Conservation (phyloP, 371 early-diverging fungal species). For the Mucor plumbeus region DNA sequence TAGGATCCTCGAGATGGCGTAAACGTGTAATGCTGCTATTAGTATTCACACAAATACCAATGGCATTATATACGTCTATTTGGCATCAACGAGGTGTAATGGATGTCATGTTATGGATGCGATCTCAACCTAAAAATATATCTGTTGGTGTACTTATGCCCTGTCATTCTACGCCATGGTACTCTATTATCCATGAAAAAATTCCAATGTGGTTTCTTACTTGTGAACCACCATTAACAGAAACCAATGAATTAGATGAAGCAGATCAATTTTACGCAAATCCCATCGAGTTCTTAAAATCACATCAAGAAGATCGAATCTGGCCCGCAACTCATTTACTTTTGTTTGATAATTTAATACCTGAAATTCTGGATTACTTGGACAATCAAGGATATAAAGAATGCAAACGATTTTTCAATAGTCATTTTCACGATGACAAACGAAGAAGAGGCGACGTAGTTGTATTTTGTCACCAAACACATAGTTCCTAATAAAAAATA, state of each 20-base stretch:
- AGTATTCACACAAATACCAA: conserved; percentile 66
- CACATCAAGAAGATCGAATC: conserved; percentile 13
- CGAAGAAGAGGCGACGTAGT: conserved; percentile 85
- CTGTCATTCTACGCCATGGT: conserved; percentile 95
- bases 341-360: conserved; percentile 65
- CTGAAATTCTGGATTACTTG: conserved; percentile 16
- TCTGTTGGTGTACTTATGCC: conserved; percentile 81
- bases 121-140: conserved; percentile 40
- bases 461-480: conserved; percentile 50
- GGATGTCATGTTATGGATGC: conserved; percentile 79
- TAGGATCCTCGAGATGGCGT: conserved; percentile 27
- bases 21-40: conserved; percentile 35
- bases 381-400: conserved; percentile 39
- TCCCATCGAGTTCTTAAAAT: conserved; percentile 63
- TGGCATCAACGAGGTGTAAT: conserved; percentile 94
- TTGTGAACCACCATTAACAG: conserved; percentile 86
- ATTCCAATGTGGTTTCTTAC: conserved; percentile 81
- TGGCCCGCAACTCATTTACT: conserved; percentile 68
- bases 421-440: conserved; percentile 83
- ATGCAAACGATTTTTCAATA: conserved; percentile 87
- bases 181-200: conserved; percentile 70
- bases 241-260: conserved; percentile 69
- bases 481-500: neutral
- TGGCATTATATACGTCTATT: conserved; percentile 71
- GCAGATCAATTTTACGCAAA: conserved; percentile 81